These are phyloP conservation scores for Hemerocallis citrina DNA, from an alignment of 106 monocot species.

Conservation along the genomic window DNA sequence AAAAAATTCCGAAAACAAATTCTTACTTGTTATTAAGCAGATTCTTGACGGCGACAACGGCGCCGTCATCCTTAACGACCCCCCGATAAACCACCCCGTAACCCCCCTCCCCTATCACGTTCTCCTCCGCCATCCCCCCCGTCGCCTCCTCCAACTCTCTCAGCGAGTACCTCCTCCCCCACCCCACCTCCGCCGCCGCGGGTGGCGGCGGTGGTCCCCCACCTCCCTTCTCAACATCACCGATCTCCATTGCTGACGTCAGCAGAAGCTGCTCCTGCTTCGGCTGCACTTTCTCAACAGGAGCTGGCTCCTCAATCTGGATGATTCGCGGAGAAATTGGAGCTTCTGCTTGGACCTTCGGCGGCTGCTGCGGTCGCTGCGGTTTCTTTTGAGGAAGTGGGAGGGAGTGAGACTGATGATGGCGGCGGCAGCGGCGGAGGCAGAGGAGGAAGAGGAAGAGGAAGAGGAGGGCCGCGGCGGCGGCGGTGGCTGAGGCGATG, in stretches of 20 bases:
- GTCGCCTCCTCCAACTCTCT: conserved; percentile 69
- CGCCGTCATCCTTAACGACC: conserved; percentile 41
- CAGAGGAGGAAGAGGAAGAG: conserved; percentile 9
- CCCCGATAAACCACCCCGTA: conserved; percentile 84
- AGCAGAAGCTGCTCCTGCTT: too few species aligned
- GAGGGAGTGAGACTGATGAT: too few species aligned
- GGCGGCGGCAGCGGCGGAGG: not conserved
- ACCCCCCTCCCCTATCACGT: conserved; percentile 79
- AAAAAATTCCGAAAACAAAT: too few species aligned
- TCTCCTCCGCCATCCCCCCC: conserved; percentile 33
- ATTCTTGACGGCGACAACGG: conserved; percentile 75
- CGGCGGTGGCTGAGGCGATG: conserved; percentile 12
- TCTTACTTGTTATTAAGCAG: conserved; percentile 83
- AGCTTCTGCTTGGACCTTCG: too few species aligned
- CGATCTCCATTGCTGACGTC: too few species aligned
- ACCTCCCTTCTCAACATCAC: not conserved
- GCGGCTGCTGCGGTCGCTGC: too few species aligned
- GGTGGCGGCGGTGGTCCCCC: too few species aligned
- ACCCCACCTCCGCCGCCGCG: not conserved
- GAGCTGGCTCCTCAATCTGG: too few species aligned
- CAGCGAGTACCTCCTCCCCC: conserved; percentile 40
- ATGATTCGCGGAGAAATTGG: too few species aligned
- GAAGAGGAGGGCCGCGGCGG: conserved; percentile 12
- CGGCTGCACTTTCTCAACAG: too few species aligned
- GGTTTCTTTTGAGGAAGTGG: too few species aligned